Evolutionary conservation across 1,284 basidiomycete species (phyloP), one percentile per base, ranked within the genome.

Genomic region (Rhizoctonia solani): DNA sequence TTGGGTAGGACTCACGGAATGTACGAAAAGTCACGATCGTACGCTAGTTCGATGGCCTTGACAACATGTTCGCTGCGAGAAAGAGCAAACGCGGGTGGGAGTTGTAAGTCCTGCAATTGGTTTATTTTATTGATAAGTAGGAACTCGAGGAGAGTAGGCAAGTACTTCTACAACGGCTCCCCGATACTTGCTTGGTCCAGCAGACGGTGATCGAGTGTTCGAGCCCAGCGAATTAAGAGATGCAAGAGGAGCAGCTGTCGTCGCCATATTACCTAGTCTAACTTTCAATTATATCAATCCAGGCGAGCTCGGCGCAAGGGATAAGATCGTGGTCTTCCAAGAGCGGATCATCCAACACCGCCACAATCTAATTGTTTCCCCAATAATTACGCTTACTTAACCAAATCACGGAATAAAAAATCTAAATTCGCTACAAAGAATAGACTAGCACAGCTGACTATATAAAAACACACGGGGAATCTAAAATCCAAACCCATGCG

Each of bases 11-110:
- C 81, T 74, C 72, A 95, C 92, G 93, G 93, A 67, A 95, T 88
- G 73, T 93, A 87, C 27, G 93, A 93, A 77, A 94, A 95, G 75
- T 95, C 93, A 47, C 92, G 85, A 72, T 95, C 93, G 73, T 93
- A 95, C 0, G 93, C 93, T 34, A 89, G 83, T 72, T 92, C 90
- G 46, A 95, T 84, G 1, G 91, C 93, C 30, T 84, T 81, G 8
- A 83, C 83, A 66, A 94, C 86, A 21, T 83, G 82, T 72, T 92
- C 91, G 69, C 82, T 82, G 8, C 82, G 79, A 6, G 89, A 88
- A 2, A 95, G 80, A n/a, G 89, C 86, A 76, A 94, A 95, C 0
- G 93, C 93, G 6, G 93, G 93, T 0, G 92, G 88, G 1, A 95
- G 80, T 82, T 95, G 93, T 1, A 94, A 81, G 76, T 94, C 92